phyloP scores from a whole-genome alignment of 140 eudicot genomes.

The Erigeron philadelphicus region DNA sequence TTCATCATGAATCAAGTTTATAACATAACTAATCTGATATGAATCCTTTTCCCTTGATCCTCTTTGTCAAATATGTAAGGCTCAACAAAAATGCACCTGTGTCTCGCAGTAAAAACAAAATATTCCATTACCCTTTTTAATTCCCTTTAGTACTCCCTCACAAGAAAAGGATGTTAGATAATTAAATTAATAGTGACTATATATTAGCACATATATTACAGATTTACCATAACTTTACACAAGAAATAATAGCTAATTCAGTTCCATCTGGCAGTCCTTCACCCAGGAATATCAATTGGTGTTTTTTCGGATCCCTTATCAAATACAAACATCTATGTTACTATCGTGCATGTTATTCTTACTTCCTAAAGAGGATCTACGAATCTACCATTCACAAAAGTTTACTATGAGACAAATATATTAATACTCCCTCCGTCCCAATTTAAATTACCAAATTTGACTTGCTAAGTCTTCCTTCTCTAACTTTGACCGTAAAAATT shows the following conservation, averaged over 20 bases:
- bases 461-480: too few relatives aligned
- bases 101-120: slow-evolving; percentile 52
- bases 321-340: slow-evolving; percentile 18
- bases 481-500: too few relatives aligned
- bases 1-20: not conserved
- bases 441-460: too few relatives aligned
- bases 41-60: not conserved
- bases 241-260: slow-evolving; percentile 44
- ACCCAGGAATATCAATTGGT: slow-evolving; percentile 50
- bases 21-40: not conserved
- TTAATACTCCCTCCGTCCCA: too few relatives aligned
- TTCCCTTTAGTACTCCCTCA: slow-evolving; percentile 55
- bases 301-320: slow-evolving; percentile 58
- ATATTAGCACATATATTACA: not conserved
- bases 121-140: slow-evolving; percentile 53
- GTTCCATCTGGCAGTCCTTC: slow-evolving; percentile 69
- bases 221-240: slow-evolving; percentile 50
- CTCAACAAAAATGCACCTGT: slow-evolving; percentile 32
- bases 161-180: slow-evolving; percentile 17
- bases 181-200: not conserved
- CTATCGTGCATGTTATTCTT: slow-evolving; percentile 22
- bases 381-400: not conserved
- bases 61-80: not conserved
- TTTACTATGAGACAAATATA: not conserved
- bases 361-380: slow-evolving; percentile 13